These are phyloP conservation scores for Daedalea quercina DNA, from an alignment of 768 basidiomycete genomes.

Conservation along the genomic window DNA sequence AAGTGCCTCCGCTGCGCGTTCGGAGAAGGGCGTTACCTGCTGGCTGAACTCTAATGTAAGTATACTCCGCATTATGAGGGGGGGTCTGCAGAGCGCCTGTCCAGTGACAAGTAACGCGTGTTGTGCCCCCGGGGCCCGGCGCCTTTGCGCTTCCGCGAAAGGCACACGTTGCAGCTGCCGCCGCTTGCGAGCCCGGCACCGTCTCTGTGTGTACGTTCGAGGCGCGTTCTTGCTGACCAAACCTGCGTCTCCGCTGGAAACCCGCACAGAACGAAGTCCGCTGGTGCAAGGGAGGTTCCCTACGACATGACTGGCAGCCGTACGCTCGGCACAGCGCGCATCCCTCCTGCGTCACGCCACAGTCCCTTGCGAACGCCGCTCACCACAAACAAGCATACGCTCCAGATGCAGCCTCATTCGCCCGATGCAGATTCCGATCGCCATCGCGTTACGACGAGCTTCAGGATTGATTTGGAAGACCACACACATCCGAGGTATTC, in stretches of 20 bases:
- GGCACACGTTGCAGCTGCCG: not conserved
- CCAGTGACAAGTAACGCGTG: not conserved
- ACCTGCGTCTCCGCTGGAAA: not conserved
- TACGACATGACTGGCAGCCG: no score
- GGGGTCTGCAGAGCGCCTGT: no score
- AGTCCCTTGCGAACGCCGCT: not conserved
- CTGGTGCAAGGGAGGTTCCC: no score
- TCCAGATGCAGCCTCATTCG: not conserved
- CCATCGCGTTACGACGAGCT: no score
- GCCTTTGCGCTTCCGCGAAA: not conserved
- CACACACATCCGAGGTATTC: no score
- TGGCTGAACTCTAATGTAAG: not conserved
- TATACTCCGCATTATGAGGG: not conserved
- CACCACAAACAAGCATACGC: not conserved
- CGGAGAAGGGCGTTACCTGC: not conserved
- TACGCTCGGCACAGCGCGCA: not conserved
- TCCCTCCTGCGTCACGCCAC: not conserved
- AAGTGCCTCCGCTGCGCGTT: not conserved
- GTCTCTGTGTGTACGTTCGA: not conserved
- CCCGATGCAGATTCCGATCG: not conserved
- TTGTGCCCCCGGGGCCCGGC: no score
- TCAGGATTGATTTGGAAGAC: no score
- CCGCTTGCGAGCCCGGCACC: not conserved
- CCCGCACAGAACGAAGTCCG: no score
- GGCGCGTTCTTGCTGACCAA: not conserved